Conservation (phyloP, 768 basidiomycete genomes). For the Paxillus involutus region DNA sequence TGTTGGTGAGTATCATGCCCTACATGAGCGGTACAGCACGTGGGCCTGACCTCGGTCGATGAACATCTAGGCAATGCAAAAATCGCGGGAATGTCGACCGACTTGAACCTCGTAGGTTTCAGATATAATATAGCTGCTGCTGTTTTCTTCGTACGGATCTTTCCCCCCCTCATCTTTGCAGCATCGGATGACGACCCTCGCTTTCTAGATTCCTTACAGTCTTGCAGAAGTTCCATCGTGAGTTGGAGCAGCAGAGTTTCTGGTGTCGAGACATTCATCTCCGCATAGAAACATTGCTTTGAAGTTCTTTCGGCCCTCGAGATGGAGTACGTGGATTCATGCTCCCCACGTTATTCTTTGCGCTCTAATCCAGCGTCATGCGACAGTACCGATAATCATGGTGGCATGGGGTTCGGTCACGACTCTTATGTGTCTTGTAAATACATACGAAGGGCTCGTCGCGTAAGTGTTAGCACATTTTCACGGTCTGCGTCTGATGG, state of each 20-base stretch:
- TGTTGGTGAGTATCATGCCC: slow-evolving; percentile 33
- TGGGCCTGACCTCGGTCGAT: not conserved
- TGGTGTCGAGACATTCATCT: no score
- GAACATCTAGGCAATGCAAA: slow-evolving; percentile 36
- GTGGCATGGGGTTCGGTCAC: slow-evolving; percentile 39
- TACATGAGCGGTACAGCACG: not conserved
- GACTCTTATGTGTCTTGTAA: slow-evolving; percentile 39
- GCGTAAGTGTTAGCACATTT: slow-evolving; percentile 22
- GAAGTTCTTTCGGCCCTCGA: no score
- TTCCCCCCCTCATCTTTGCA: not conserved
- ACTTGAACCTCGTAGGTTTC: slow-evolving; percentile 34
- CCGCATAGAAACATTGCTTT: no score
- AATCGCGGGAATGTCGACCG: slow-evolving; percentile 44
- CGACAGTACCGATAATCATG: slow-evolving; percentile 40
- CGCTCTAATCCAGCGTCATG: slow-evolving; percentile 9
- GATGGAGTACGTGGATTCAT: slow-evolving; percentile 29
- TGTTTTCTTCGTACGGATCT: slow-evolving; percentile 34
- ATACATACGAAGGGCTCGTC: slow-evolving; percentile 29
- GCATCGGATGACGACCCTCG: slow-evolving; percentile 9
- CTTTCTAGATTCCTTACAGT: no score
- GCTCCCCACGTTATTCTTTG: not conserved
- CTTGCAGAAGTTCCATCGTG: no score
- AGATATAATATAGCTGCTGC: slow-evolving; percentile 39
- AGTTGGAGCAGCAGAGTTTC: no score
- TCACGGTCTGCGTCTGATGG: not conserved